Percentiles rank a stretch among this genome's conserved stretches.
phyloP scores from a whole-genome alignment of 2,329 filamentous ascomycete species.

The Colletotrichum spaethianum region DNA sequence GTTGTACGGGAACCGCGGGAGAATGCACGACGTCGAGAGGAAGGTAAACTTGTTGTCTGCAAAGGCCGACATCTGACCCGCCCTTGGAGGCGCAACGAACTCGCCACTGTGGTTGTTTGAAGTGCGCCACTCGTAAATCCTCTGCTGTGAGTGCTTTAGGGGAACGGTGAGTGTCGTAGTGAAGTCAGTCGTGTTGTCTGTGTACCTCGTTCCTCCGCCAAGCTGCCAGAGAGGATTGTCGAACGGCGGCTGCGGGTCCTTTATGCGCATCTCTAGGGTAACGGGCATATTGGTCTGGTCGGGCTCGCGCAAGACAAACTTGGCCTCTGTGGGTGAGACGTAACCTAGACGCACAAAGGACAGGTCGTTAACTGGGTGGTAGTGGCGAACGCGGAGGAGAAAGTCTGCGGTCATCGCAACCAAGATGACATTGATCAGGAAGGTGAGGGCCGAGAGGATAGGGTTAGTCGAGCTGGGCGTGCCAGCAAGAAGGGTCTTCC shows the following conservation, averaged over 20 bases:
- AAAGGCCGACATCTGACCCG: slow-evolving; percentile 73
- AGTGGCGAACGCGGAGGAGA: slow-evolving; percentile 79
- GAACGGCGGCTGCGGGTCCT: slow-evolving; percentile 64
- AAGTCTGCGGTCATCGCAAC: slow-evolving; percentile 82
- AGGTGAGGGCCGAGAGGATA: slow-evolving; percentile 75
- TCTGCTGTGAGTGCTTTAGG: slow-evolving; percentile 75
- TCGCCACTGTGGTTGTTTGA: slow-evolving; percentile 90
- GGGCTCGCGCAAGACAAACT: slow-evolving; percentile 88
- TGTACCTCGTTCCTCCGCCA: slow-evolving; percentile 74
- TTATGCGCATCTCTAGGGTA: slow-evolving; percentile 75
- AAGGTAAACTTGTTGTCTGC: slow-evolving; percentile 86
- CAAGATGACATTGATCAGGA: slow-evolving; percentile 79
- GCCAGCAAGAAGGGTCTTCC: slow-evolving; percentile 81
- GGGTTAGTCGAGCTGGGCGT: slow-evolving; percentile 80
- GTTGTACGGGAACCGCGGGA: slow-evolving; percentile 91
- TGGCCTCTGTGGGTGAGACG: slow-evolving; percentile 84
- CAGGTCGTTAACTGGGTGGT: slow-evolving; percentile 80
- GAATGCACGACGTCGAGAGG: slow-evolving; percentile 92
- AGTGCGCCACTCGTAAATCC: slow-evolving; percentile 84
- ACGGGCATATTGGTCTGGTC: slow-evolving; percentile 81
- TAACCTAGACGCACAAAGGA: slow-evolving; percentile 91
- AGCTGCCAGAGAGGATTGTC: slow-evolving; percentile 76
- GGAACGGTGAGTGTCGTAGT: slow-evolving; percentile 80
- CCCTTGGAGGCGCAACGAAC: slow-evolving; percentile 82
- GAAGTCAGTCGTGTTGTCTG: slow-evolving; percentile 85